These are phyloP conservation scores for Dactylonectria macrodidyma DNA, from an alignment of 2,329 filamentous ascomycete genomes.

Conservation along the genomic window DNA sequence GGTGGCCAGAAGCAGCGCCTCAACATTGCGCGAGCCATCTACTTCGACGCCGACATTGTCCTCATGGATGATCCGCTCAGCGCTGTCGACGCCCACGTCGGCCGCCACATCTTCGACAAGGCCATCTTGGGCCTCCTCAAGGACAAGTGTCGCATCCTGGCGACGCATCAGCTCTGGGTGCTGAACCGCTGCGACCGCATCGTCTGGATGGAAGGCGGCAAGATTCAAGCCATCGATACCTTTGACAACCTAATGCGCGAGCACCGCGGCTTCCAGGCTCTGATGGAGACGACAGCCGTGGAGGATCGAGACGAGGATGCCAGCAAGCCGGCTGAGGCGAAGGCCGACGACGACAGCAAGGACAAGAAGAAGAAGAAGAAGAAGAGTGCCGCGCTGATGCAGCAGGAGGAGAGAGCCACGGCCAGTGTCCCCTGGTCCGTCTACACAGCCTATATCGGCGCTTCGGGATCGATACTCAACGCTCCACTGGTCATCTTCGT, in stretches of 20 bases:
- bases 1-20: conserved; percentile 96
- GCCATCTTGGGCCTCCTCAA: conserved; percentile 91
- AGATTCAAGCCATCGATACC: conserved; percentile 87
- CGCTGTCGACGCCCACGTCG: conserved; percentile 79
- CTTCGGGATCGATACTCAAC: conserved; percentile 80
- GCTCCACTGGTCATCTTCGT: conserved; percentile 75
- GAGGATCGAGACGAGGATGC: conserved; percentile 73
- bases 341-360: conserved; percentile 58
- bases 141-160: conserved; percentile 90
- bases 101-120: conserved; percentile 88
- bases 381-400: conserved; percentile 78
- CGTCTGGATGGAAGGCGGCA: conserved; percentile 91
- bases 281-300: conserved; percentile 89
- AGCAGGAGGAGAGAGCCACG: conserved; percentile 78
- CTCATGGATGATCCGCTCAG: conserved; percentile 80
- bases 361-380: conserved; percentile 71
- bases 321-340: conserved; percentile 61
- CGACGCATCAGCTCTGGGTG: conserved; percentile 96
- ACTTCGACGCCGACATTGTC: conserved; percentile 78
- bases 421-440: conserved; percentile 85
- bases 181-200: conserved; percentile 92
- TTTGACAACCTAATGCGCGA: conserved; percentile 89
- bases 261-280: conserved; percentile 82
- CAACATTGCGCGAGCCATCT: conserved; percentile 89
- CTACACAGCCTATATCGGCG: conserved; percentile 82